These are phyloP conservation scores for Penicillium sp. DNA, from an alignment of 2,329 filamentous ascomycete genomes.

Conservation along the genomic window DNA sequence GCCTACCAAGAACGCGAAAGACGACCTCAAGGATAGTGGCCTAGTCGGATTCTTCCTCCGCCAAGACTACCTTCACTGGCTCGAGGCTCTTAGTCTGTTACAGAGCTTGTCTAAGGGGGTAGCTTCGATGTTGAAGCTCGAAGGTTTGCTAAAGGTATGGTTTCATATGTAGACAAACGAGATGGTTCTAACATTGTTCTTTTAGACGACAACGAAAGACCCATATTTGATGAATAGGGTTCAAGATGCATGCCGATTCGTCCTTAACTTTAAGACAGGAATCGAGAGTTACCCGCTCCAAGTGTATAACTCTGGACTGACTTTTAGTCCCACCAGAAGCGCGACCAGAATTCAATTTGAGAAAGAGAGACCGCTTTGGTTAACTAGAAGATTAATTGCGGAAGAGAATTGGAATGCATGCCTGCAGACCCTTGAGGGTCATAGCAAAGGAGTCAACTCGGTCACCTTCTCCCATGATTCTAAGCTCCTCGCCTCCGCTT, in stretches of 20 bases:
- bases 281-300: not conserved
- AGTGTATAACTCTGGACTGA: not conserved
- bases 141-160: slow-evolving; percentile 12
- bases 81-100: slow-evolving; percentile 28
- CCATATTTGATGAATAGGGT: slow-evolving; percentile 1
- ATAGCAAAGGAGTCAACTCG: slow-evolving; percentile 7
- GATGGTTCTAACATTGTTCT: too few species aligned
- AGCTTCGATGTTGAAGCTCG: slow-evolving; percentile 24
- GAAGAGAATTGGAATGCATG: slow-evolving; percentile 15
- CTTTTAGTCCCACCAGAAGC: slow-evolving; percentile 31
- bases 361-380: not conserved
- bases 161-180: not conserved
- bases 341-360: slow-evolving; percentile 18
- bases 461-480: slow-evolving; percentile 21
- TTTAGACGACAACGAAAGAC: too few species aligned
- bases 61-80: slow-evolving; percentile 32
- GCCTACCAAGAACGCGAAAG: not conserved
- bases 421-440: slow-evolving; percentile 16
- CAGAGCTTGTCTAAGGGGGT: slow-evolving; percentile 10
- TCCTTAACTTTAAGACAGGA: not conserved
- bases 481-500: slow-evolving; percentile 25
- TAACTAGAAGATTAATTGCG: not conserved
- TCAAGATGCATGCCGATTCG: not conserved
- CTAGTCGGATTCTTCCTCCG: slow-evolving; percentile 24
- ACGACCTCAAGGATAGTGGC: slow-evolving; percentile 12